A percentile compares a stretch with the other conserved stretches of the same genome.
phyloP scores from a whole-genome alignment of 768 basidiomycete genomes.

The Fistulinella prunicolor region DNA sequence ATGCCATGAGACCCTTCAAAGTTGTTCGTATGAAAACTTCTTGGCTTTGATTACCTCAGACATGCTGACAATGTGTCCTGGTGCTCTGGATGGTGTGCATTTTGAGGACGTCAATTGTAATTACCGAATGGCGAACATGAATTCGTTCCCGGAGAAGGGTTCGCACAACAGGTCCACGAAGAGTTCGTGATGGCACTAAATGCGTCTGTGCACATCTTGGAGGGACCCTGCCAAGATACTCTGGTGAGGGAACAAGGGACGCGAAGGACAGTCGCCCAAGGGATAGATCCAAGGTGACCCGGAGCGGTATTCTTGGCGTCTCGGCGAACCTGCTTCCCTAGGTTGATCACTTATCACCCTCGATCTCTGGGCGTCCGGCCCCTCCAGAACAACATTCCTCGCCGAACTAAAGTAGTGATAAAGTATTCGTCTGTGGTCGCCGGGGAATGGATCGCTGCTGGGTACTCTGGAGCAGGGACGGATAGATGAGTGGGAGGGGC shows the following conservation, averaged over 20 bases:
- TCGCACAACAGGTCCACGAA: conserved; percentile 34
- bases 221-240: conserved; percentile 52
- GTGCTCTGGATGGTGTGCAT: no score
- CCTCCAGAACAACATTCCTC: conserved; percentile 10
- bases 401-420: neutral
- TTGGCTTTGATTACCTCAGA: no score
- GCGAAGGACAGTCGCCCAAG: conserved; percentile 29
- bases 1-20: no score
- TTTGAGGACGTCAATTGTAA: no score
- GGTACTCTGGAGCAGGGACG: conserved; percentile 75
- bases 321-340: conserved; percentile 64
- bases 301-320: conserved; percentile 65
- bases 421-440: conserved; percentile 29
- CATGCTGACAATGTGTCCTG: no score
- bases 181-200: conserved; percentile 28
- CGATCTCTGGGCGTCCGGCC: conserved; percentile 41
- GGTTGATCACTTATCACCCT: conserved; percentile 60
- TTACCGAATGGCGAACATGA: conserved; percentile 46
- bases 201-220: conserved; percentile 36
- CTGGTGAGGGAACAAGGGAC: conserved; percentile 47
- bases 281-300: conserved; percentile 52
- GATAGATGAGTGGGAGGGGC: conserved; percentile 64
- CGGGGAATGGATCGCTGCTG: conserved; percentile 73
- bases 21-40: no score
- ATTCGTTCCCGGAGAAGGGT: conserved; percentile 65